Base-by-base conservation (phyloP, 1,284 basidiomycete species). In the Fomitiporia mediterranea region DNA sequence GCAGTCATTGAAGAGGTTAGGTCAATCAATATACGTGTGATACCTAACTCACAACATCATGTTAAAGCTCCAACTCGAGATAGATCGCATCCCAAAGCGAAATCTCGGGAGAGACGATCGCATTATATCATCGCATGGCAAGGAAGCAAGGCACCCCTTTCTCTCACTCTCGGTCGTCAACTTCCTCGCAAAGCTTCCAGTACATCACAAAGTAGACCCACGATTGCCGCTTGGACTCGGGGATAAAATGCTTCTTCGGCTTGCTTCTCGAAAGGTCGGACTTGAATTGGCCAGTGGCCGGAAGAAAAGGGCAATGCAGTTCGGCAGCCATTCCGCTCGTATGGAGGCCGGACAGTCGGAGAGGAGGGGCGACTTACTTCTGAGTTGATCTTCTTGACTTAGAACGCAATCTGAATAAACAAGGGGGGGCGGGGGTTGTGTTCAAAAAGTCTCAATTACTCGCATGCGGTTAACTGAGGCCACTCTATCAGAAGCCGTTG, bases 231-330 rank as follows among this genome's bases (percentile, higher is more conserved):
- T 81, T 13, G 91, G 90, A 1, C 57, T 82, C 0, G 96, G 95
- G 1, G 97, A 99, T 68, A 99, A 99, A 73, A 75, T 86, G 67
- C 67, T 99, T 27, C 68, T 99, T 46, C 74, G 96, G 47, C 68
- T 88, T 13, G 84, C 87, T 0, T 83, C 87, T 27, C 69, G 73
- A 56, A 80, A 80, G 57, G 65, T 91, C 15, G 92, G 93, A 0
- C 72, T 96, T 40, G 67, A 77, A 1, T 77, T 83, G 57, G 86
- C 91, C 3, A 86, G 85, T 54, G 63, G 63, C 49, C 76, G 91
- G 59, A 92, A 89, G 65, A 99, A 99, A 73, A 70, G 91, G 52
- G 96, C 96, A 4, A 98, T 98, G 89, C 96, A 99, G 68, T 99
- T 99, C 74, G 96, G 96, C 2, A 92, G 88, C 60, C 82, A 90